phyloP scores from a whole-genome alignment of 345 rosid species.

The Acer campestre region DNA sequence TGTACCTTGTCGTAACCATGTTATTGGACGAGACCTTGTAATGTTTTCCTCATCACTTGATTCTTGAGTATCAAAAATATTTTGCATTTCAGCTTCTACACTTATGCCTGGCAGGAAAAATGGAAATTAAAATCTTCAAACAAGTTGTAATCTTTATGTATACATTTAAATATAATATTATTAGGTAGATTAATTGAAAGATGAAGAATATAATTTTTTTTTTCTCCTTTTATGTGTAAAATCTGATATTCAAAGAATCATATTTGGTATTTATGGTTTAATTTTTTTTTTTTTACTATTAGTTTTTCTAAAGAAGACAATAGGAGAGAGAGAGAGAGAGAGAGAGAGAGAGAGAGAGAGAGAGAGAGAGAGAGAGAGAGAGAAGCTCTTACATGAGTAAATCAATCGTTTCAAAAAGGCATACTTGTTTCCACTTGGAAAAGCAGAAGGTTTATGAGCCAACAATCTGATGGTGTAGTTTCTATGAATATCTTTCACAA shows the following conservation, averaged over 20 bases:
- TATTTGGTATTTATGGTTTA: too few species aligned
- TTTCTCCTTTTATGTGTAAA: too few species aligned
- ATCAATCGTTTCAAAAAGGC: conserved; percentile 1
- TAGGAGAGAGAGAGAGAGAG: too few species aligned
- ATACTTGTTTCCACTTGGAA: conserved; percentile 3
- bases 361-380: too few species aligned
- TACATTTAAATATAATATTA: too few species aligned
- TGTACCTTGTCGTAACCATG: background rate
- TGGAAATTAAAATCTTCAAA: background rate
- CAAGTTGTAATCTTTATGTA: too few species aligned
- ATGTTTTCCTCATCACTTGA: conserved; percentile 12
- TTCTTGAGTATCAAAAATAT: background rate
- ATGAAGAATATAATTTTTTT: too few species aligned
- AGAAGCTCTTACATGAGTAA: background rate
- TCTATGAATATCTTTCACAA: conserved; percentile 3
- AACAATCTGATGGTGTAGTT: conserved; percentile 6
- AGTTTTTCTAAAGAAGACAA: too few species aligned
- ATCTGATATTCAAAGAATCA: too few species aligned
- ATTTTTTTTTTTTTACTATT: too few species aligned
- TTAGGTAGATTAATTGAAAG: too few species aligned
- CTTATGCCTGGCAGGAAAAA: background rate
- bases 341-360: too few species aligned
- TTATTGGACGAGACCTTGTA: background rate
- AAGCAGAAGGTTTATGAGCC: conserved; percentile 7
- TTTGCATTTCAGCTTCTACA: background rate